phyloP scores from a whole-genome alignment of 768 basidiomycete species.

The Hypholoma sublateritium region DNA sequence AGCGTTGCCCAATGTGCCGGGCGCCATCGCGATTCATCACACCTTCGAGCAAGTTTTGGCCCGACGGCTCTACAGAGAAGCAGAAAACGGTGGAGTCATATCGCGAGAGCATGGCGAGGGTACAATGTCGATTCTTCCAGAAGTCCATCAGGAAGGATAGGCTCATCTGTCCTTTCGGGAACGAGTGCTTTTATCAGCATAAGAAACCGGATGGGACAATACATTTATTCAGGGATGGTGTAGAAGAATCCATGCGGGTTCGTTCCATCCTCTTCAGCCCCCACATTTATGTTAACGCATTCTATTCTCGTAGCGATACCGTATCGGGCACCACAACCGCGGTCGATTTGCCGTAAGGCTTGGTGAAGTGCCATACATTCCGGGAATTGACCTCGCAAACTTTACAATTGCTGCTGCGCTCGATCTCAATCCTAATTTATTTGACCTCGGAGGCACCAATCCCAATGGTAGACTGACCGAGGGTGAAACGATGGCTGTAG shows the following conservation, averaged over 20 bases:
- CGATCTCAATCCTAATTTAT: neutral
- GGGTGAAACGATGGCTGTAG: neutral
- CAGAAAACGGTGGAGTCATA: slow-evolving; percentile 51
- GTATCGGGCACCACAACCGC: neutral
- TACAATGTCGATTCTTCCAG: slow-evolving; percentile 71
- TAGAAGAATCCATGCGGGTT: slow-evolving; percentile 54
- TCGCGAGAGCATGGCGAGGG: slow-evolving; percentile 69
- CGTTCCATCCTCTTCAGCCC: neutral
- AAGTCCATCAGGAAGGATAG: slow-evolving; percentile 40
- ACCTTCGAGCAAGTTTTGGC: slow-evolving; percentile 70
- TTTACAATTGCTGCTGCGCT: neutral
- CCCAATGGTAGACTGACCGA: neutral
- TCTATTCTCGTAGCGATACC: neutral
- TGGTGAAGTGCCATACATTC: neutral
- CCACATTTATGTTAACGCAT: neutral
- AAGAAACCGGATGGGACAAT: slow-evolving; percentile 62
- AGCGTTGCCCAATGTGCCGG: slow-evolving; percentile 82
- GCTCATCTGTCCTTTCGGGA: slow-evolving; percentile 75
- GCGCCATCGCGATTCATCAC: slow-evolving; percentile 64
- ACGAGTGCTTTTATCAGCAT: slow-evolving; percentile 82
- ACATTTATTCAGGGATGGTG: slow-evolving; percentile 26
- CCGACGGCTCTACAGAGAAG: slow-evolving; percentile 54
- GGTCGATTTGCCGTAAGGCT: neutral
- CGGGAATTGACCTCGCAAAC: neutral
- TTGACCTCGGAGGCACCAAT: neutral